phyloP scores from a whole-genome alignment of 2,329 filamentous ascomycete genomes.

The Paramyrothecium roridum region DNA sequence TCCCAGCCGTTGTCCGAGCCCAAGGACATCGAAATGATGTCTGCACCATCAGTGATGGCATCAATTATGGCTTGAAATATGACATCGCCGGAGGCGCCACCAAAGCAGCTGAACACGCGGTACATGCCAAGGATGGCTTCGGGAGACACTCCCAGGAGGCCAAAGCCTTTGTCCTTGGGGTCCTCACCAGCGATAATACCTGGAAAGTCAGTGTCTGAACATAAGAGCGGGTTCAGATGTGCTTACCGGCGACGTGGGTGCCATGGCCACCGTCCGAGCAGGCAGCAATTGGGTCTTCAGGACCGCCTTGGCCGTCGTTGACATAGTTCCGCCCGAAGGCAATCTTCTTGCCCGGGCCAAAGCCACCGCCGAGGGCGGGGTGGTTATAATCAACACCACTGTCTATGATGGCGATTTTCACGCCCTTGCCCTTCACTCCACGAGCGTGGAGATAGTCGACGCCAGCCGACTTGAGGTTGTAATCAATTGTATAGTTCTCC shows the following conservation, averaged over 20 bases:
- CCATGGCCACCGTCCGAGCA: slow-evolving; percentile 5
- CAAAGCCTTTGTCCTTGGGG: slow-evolving; percentile 5
- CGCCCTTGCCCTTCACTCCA: neutral
- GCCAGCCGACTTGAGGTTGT: neutral
- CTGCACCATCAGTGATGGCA: slow-evolving; percentile 19
- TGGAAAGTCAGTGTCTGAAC: neutral
- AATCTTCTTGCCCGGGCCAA: neutral
- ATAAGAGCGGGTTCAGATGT: neutral
- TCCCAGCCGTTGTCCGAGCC: slow-evolving; percentile 1
- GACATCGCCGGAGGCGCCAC: slow-evolving; percentile 9
- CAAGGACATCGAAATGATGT: slow-evolving; percentile 23
- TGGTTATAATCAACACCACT: neutral
- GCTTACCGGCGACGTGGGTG: slow-evolving; percentile 3
- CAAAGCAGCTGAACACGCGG: slow-evolving; percentile 11
- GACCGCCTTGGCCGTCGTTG: neutral
- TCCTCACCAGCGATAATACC: slow-evolving; percentile 3
- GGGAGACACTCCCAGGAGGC: slow-evolving; percentile 17
- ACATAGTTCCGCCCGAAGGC: neutral
- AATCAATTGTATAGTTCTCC: slow-evolving; percentile 6
- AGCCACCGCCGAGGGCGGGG: neutral
- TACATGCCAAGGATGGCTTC: slow-evolving; percentile 17
- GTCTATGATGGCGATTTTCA: neutral
- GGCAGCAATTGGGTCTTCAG: slow-evolving; percentile 5
- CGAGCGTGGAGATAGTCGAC: neutral
- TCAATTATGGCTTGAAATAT: slow-evolving; percentile 21